phyloP scores from a whole-genome alignment of 495 filamentous ascomycete genomes.

The Penicillium crystallinum region DNA sequence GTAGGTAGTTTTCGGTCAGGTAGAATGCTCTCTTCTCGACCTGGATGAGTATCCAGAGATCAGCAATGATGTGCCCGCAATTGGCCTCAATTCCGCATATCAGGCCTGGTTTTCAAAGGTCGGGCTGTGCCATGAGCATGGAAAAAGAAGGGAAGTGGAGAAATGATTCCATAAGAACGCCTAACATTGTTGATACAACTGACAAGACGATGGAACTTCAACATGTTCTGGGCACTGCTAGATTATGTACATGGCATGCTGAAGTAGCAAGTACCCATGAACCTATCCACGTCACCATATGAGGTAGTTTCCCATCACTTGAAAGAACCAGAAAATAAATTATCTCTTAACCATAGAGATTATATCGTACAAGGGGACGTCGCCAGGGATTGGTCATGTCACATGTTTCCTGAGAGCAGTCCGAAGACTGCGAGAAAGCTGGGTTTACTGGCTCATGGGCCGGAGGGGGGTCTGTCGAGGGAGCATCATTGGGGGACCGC shows the following conservation, averaged over 20 bases:
- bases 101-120: neutral
- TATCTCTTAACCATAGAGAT: conserved; percentile 11
- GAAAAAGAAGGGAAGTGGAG: neutral
- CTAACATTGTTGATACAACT: neutral
- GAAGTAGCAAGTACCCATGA: conserved; percentile 1
- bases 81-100: neutral
- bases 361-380: conserved; percentile 36
- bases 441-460: conserved; percentile 31
- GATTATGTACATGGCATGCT: conserved; percentile 7
- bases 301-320: neutral
- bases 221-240: conserved; percentile 6
- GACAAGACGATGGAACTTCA: neutral
- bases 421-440: neutral
- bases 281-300: neutral
- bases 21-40: neutral
- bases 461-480: conserved; percentile 38
- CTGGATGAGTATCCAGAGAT: neutral
- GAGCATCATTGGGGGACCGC: conserved; percentile 45
- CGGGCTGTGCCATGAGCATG: neutral
- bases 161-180: neutral
- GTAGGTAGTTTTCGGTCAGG: neutral
- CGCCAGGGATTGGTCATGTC: conserved; percentile 23
- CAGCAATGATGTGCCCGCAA: neutral
- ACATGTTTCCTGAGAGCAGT: conserved; percentile 14
- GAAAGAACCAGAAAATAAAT: conserved; percentile 12